Conservation (phyloP, 129 eudicot species). For the Arctium minus region DNA sequence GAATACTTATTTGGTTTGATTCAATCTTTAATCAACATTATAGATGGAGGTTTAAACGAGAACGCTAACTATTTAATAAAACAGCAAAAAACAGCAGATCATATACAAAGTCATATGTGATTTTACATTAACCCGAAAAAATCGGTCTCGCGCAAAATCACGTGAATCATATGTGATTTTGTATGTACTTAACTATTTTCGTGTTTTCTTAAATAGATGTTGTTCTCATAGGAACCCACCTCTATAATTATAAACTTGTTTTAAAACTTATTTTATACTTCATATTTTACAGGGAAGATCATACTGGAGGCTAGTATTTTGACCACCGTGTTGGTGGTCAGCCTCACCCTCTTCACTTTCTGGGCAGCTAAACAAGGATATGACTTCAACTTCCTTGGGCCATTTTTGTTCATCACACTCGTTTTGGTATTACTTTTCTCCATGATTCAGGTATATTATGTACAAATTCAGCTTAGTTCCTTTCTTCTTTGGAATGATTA, state of each 20-base stretch:
- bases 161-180: too few relatives aligned
- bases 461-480: background rate
- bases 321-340: conserved; percentile 44
- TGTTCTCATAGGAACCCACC: too few relatives aligned
- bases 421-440: conserved; percentile 40
- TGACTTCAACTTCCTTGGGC: conserved; percentile 67
- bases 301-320: conserved; percentile 58
- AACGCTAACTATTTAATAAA: too few relatives aligned
- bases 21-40: background rate
- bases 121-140: too few relatives aligned
- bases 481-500: background rate
- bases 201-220: too few relatives aligned
- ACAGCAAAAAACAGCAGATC: too few relatives aligned
- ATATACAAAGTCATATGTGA: too few relatives aligned
- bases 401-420: conserved; percentile 60
- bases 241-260: background rate
- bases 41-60: background rate
- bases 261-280: background rate
- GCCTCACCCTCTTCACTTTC: conserved; percentile 76
- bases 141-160: too few relatives aligned
- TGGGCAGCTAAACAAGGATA: conserved; percentile 65
- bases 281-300: conserved; percentile 35
- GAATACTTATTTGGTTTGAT: background rate
- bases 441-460: conserved; percentile 45
- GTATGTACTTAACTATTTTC: too few relatives aligned